phyloP scores from a whole-genome alignment of 805 yeast species.

The Hanseniaspora meyeri region DNA sequence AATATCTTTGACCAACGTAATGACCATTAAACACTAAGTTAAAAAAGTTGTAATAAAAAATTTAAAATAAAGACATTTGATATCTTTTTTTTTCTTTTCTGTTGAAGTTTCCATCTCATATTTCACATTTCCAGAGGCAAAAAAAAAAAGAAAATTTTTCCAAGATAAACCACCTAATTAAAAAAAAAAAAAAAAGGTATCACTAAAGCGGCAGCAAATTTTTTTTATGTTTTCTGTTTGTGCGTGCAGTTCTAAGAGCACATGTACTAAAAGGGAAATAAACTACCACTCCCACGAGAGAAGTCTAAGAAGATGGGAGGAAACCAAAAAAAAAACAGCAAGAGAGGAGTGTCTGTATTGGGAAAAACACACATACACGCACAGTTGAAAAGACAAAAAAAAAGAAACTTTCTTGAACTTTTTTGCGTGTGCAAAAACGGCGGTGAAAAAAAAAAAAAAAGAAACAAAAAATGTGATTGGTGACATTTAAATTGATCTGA shows the following conservation, averaged over 20 bases:
- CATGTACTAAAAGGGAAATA: conserved; percentile 10
- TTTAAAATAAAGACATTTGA: not conserved
- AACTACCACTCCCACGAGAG: not conserved
- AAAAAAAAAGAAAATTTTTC: not conserved
- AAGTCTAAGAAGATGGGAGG: too few relatives aligned
- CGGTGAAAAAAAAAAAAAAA: too few relatives aligned
- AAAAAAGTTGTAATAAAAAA: not conserved
- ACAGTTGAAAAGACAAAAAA: too few relatives aligned
- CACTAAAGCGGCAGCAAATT: too few relatives aligned
- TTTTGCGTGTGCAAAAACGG: too few relatives aligned
- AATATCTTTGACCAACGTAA: too few relatives aligned
- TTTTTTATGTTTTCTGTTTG: not conserved
- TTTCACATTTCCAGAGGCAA: not conserved
- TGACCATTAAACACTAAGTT: too few relatives aligned
- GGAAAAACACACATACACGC: too few relatives aligned
- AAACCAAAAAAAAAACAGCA: conserved; percentile 14
- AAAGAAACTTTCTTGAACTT: too few relatives aligned
- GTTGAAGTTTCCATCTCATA: not conserved
- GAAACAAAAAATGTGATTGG: too few relatives aligned
- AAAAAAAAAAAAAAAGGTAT: not conserved
- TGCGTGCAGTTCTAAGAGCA: conserved; percentile 3
- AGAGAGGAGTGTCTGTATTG: not conserved
- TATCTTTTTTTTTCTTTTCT: not conserved
- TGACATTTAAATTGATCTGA: too few relatives aligned
- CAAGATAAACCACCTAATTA: not conserved